Evolutionary conservation across 2,329 filamentous ascomycete genomes (phyloP).

Genomic region (Colletotrichum higginsianum): DNA sequence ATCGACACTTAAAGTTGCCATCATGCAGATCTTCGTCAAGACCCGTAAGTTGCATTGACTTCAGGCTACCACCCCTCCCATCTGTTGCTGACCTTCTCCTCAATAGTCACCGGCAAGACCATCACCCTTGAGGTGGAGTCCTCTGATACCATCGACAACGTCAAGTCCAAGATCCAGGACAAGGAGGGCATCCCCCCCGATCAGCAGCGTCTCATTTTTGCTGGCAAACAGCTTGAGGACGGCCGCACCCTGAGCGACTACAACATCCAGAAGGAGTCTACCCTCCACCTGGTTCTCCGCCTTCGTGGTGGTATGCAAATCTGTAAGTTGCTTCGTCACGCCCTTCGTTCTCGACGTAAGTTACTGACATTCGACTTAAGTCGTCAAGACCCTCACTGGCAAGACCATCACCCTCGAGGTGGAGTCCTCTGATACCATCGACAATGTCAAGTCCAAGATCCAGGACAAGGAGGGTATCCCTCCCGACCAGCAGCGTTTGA

Average conservation of each 20-base stretch:
- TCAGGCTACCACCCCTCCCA: constrained; percentile 52
- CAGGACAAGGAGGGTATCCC: constrained; percentile 98
- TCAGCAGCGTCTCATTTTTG: constrained; percentile 88
- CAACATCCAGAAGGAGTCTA: constrained; percentile 76
- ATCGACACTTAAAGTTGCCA: constrained; percentile 55
- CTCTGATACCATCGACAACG: constrained; percentile 74
- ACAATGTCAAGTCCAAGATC: constrained; percentile 97
- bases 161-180: constrained; percentile 92
- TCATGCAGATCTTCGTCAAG: constrained; percentile 99
- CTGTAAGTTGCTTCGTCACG: constrained; percentile 61
- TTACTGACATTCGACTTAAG: constrained; percentile 46
- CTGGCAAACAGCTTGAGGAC: constrained; percentile 66
- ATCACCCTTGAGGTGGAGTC: constrained; percentile 67
- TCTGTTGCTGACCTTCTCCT: constrained; percentile 55
- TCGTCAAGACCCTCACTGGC: constrained; percentile 89
- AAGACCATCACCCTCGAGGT: constrained; percentile 96
- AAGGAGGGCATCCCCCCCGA: constrained; percentile 92
- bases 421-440: constrained; percentile 90
- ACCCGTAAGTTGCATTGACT: constrained; percentile 76
- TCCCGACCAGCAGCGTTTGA: constrained; percentile 94
- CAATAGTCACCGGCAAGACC: constrained; percentile 84
- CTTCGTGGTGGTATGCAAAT: constrained; percentile 78
- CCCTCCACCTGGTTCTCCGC: constrained; percentile 82
- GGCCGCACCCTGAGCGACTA: constrained; percentile 69
- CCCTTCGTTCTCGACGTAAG: constrained; percentile 9